Evolutionary conservation across 2,329 filamentous ascomycete species (phyloP), one percentile per base, ranked within the genome.

Genomic region (Herpomyces periplanetae): DNA sequence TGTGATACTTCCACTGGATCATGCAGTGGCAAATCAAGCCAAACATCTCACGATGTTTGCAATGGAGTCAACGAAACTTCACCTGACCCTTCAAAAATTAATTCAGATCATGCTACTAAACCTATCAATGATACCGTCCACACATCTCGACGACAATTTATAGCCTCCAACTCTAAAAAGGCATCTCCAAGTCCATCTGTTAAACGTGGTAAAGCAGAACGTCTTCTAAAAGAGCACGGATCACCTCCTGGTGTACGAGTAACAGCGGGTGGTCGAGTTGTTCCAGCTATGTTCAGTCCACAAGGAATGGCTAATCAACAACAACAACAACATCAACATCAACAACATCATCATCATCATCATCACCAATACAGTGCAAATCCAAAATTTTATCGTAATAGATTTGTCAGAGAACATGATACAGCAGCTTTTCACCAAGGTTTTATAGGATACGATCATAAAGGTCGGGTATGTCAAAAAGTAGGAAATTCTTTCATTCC

Each of bases 251-350:
- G 44, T 22, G 31, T 47, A 21, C 41, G 44, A 22, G 44, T 48
- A 16, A 48, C 44, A 18, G 44, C 44, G 24, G 44, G 44, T 15
- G 44, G 44, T n/a, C 39, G 43, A 8, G 41, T 48, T 24, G 44
- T 48, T n/a, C 43, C 44, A 7, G 34, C 35, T 13, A 28, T 38
- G 7, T 37, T 34, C 17, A 33, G 35, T 20, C 36, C 35, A 12
- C 34, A 15, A 15, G 7, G 14, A 7, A 7, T n/a, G 7, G 14
- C 14, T 7, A 15, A 7, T 15, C 7, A 7, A 7, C 7, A n/a
- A 15, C n/a, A n/a, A n/a, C n/a, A 15, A 7, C 7, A 15, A 7
- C n/a, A n/a, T 15, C 7, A 15, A 15, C 14, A 15, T 15, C 14
- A n/a, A n/a, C 5, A 5, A 11, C 20, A 22, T 5, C 20, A n/a